Percentiles rank a stretch among this genome's conserved stretches.
These are phyloP conservation scores for Umbelopsis sp. DNA, from an alignment of 192 early-diverging fungal genomes.

Conservation along the genomic window DNA sequence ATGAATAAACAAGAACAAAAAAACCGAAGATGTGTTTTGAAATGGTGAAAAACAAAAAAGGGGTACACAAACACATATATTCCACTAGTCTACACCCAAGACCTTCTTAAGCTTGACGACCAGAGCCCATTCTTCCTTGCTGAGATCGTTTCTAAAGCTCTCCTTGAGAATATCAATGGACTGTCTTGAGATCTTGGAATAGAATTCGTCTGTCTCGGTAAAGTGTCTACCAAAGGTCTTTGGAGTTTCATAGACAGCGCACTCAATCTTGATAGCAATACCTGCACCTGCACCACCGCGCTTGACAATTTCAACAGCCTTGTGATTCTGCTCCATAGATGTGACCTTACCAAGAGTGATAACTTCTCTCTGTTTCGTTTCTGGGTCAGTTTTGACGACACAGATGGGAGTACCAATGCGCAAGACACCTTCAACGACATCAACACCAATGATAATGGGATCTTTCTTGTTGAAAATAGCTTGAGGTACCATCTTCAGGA, in stretches of 20 bases:
- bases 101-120: constrained; percentile 80
- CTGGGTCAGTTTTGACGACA: constrained; percentile 74
- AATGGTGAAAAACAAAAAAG: background rate
- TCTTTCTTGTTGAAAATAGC: constrained; percentile 94
- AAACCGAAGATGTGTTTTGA: background rate
- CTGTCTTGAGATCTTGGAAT: constrained; percentile 77
- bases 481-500: constrained; percentile 84
- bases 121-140: constrained; percentile 86
- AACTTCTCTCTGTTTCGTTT: constrained; percentile 72
- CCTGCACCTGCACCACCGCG: constrained; percentile 82
- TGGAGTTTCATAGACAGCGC: constrained; percentile 77
- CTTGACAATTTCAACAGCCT: constrained; percentile 77
- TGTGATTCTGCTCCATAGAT: constrained; percentile 92
- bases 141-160: constrained; percentile 89
- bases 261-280: constrained; percentile 92
- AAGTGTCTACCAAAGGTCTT: constrained; percentile 96
- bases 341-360: constrained; percentile 85
- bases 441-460: constrained; percentile 94
- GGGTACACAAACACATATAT: background rate
- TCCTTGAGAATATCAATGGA: constrained; percentile 96
- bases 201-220: constrained; percentile 77
- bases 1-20: background rate
- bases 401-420: constrained; percentile 91
- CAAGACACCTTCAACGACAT: constrained; percentile 91
- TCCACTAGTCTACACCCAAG: constrained; percentile 34